Evolutionary conservation across 202 grass and related monocot genomes (phyloP).

Genomic region (Schoenoplectus tabernaemontani): DNA sequence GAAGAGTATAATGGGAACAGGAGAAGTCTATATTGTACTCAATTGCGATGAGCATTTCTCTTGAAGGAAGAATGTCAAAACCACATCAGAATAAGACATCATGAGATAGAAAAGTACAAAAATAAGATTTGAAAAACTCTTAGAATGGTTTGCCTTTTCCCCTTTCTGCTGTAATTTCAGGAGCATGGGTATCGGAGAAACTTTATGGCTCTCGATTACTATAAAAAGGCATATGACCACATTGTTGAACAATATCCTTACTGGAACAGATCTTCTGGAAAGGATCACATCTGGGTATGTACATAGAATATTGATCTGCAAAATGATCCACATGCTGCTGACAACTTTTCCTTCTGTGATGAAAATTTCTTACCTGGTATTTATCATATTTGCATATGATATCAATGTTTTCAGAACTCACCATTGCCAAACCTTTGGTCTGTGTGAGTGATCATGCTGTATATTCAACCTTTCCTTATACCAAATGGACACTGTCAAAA

Average conservation of each 20-base stretch:
- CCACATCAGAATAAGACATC: background rate
- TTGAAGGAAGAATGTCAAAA: too few species aligned
- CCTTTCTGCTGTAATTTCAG: constrained; percentile 30
- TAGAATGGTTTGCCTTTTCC: background rate
- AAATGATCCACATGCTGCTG: background rate
- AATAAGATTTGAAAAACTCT: background rate
- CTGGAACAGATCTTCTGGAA: constrained; percentile 86
- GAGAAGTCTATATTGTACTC: too few species aligned
- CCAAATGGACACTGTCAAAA: background rate
- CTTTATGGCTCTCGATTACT: constrained; percentile 72
- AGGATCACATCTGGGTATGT: constrained; percentile 94
- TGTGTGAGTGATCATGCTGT: background rate
- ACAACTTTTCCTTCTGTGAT: background rate
- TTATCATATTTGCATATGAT: background rate
- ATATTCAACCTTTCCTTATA: background rate
- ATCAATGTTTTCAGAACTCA: background rate
- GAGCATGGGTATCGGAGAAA: constrained; percentile 39
- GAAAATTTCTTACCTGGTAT: background rate
- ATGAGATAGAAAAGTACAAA: background rate
- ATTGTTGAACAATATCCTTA: constrained; percentile 78
- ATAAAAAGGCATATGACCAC: constrained; percentile 78
- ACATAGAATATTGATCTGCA: background rate
- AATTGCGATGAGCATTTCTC: too few species aligned
- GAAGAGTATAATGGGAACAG: too few species aligned
- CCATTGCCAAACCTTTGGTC: background rate